phyloP scores from a whole-genome alignment of 768 basidiomycete species.

The Clavulina sp. region DNA sequence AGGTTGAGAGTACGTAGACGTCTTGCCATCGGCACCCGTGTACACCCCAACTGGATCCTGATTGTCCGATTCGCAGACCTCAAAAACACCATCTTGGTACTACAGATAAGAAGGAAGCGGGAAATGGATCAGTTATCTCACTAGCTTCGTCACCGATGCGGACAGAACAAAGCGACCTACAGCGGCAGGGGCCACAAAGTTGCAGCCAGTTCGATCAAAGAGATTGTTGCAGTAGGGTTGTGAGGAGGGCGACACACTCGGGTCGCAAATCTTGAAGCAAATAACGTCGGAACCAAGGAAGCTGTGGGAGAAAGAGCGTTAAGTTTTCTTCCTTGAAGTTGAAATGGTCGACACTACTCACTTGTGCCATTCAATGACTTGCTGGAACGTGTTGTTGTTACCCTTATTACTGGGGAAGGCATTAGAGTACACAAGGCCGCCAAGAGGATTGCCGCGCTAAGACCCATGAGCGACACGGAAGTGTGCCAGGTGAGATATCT shows the following conservation, averaged over 20 bases:
- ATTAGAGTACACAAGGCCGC: slow-evolving; percentile 14
- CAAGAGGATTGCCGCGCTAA: slow-evolving; percentile 12
- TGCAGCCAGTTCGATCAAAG: slow-evolving; percentile 14
- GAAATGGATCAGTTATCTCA: not conserved
- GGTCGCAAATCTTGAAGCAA: slow-evolving; percentile 22
- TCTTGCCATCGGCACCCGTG: slow-evolving; percentile 11
- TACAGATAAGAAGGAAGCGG: not conserved
- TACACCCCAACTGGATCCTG: slow-evolving; percentile 14
- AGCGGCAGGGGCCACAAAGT: slow-evolving; percentile 11
- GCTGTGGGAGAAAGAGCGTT: slow-evolving; percentile 10
- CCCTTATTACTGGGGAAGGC: slow-evolving; percentile 10
- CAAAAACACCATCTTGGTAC: slow-evolving; percentile 10
- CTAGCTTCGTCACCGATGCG: no score
- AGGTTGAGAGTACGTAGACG: slow-evolving; percentile 1
- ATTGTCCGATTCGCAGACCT: slow-evolving; percentile 14
- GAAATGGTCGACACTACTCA: not conserved
- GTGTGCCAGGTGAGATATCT: not conserved
- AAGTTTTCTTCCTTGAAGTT: not conserved
- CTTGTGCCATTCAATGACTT: slow-evolving; percentile 14
- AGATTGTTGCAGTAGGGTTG: slow-evolving; percentile 12
- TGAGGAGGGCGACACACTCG: slow-evolving; percentile 10
- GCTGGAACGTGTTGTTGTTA: slow-evolving; percentile 8
- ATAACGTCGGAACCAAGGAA: slow-evolving; percentile 17
- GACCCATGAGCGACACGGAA: not conserved
- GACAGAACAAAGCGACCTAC: no score